phyloP scores from a whole-genome alignment of 2,329 filamentous ascomycete species.

The Thermomyces lanuginosus region DNA sequence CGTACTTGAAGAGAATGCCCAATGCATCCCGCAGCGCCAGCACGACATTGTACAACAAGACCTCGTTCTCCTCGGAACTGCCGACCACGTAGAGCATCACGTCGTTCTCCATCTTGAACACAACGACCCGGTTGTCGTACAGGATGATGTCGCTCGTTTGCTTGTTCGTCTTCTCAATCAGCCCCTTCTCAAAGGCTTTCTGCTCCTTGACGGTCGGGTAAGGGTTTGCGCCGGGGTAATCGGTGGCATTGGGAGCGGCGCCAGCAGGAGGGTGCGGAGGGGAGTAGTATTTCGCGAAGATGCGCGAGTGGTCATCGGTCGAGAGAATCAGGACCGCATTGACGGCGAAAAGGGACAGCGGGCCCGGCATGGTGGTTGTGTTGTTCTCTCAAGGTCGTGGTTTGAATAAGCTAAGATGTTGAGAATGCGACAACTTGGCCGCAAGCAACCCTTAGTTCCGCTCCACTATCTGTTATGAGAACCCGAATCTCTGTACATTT shows the following conservation, averaged over 20 bases:
- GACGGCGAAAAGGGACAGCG: conserved; percentile 60
- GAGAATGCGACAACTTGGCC: too few relatives aligned
- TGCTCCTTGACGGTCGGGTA: conserved; percentile 86
- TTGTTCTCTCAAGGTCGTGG: conserved; percentile 1
- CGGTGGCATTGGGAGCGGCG: conserved; percentile 37
- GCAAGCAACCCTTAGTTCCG: too few relatives aligned
- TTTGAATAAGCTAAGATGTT: too few relatives aligned
- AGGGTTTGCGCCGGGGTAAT: conserved; percentile 52
- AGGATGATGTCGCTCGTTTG: conserved; percentile 91
- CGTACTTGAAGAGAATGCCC: conserved; percentile 81
- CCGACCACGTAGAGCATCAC: conserved; percentile 94
- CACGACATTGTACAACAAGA: conserved; percentile 87
- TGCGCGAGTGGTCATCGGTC: conserved; percentile 74
- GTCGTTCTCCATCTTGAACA: conserved; percentile 96
- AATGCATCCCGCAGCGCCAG: conserved; percentile 79
- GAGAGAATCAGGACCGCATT: conserved; percentile 65
- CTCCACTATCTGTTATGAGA: too few relatives aligned
- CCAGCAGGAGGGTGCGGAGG: conserved; percentile 51
- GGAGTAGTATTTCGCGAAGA: conserved; percentile 88
- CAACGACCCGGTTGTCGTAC: conserved; percentile 88
- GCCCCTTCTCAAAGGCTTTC: conserved; percentile 89
- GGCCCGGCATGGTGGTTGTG: conserved; percentile 48
- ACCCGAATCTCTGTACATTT: too few relatives aligned
- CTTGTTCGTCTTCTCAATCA: conserved; percentile 91
- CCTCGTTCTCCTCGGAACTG: conserved; percentile 85